Base-by-base conservation (phyloP, 345 rosid genomes). In the Cardamine resedifolia region DNA sequence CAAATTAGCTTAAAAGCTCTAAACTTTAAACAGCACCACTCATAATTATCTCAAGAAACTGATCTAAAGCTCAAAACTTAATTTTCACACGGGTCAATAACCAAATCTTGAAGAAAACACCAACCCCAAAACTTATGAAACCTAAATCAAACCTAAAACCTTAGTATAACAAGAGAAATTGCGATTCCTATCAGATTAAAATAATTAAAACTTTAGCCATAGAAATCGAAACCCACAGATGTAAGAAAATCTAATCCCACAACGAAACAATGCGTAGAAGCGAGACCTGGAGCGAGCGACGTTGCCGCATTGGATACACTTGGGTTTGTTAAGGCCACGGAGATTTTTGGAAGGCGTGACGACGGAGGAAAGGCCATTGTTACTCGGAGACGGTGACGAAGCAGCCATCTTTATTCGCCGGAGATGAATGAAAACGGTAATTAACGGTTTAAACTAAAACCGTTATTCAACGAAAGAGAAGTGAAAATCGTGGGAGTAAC, bases 301-400 rank as follows among this genome's bases (percentile, higher is more conserved):
- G 79, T 95, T 91, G 74, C 98, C 98, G 58, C 99, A 92, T 78
- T 88, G 94, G 34, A 88, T 88, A 73, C 98, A 95, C 85, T 92
- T 95, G 24, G 99, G 98, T 75, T 95, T 95, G 74, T 90, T 95
- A 66, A 91, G 99, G 20, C 98, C 98, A 34, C 99, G 99, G 58
- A 87, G 96, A 31, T 90, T 90, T 81, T 82, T 90, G 15, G 87
- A 88, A 8, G 90, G 86, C 6, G 84, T 74, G 59, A 67, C 75
- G 76, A 68, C 81, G 64, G 72, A 24, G 73, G 73, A 44, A 21
- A 70, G 28, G 41, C 70, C 48, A 45, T 83, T 83, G 66, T 64
- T 63, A 34, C 70, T 65, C 44, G 62, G 77, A 56, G 89, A 83
- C 12, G 93, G 90, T 52, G 87, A 86, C 7, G 86, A 60, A 58